Evolutionary conservation across 2,329 filamentous ascomycete genomes (phyloP).

Genomic region (Diaporthe vexans): DNA sequence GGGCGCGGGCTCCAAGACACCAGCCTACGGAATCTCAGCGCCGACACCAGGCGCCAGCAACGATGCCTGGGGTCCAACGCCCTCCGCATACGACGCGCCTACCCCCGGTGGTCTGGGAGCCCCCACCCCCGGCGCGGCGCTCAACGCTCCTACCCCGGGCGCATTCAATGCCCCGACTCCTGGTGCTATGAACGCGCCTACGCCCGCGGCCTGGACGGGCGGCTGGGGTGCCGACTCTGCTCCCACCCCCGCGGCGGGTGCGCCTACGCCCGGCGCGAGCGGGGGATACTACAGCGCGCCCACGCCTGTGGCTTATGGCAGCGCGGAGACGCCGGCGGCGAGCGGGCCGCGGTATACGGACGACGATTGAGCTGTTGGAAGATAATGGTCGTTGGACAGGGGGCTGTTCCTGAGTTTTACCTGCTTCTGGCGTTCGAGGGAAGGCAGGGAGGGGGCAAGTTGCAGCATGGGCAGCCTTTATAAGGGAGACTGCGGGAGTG

Average conservation of each 20-base stretch:
- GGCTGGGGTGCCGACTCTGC: constrained; percentile 74
- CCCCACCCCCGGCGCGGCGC: constrained; percentile 69
- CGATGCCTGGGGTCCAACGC: constrained; percentile 68
- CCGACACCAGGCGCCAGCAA: constrained; percentile 71
- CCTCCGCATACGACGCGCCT: constrained; percentile 77
- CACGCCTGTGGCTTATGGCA: constrained; percentile 73
- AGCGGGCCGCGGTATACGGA: constrained; percentile 69
- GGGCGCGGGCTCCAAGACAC: constrained; percentile 81
- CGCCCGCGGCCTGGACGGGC: constrained; percentile 75
- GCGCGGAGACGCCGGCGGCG: constrained; percentile 72
- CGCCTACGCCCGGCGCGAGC: constrained; percentile 78
- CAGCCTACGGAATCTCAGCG: constrained; percentile 75
- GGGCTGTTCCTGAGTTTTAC: not conserved
- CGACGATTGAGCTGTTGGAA: constrained; percentile 56
- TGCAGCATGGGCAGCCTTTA: constrained; percentile 2
- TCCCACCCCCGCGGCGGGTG: constrained; percentile 74
- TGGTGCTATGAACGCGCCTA: constrained; percentile 74
- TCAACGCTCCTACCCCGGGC: constrained; percentile 80
- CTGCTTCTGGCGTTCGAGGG: constrained; percentile 1
- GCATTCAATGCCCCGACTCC: constrained; percentile 76
- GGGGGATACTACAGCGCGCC: constrained; percentile 72
- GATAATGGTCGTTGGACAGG: not conserved
- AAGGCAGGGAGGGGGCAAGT: not conserved
- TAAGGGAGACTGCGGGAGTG: not conserved
- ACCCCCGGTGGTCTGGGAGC: constrained; percentile 73